Percentiles rank a stretch among this genome's conserved stretches.
These are phyloP conservation scores for Zalaria obscura DNA, from an alignment of 2,329 filamentous ascomycete genomes.

Conservation along the genomic window DNA sequence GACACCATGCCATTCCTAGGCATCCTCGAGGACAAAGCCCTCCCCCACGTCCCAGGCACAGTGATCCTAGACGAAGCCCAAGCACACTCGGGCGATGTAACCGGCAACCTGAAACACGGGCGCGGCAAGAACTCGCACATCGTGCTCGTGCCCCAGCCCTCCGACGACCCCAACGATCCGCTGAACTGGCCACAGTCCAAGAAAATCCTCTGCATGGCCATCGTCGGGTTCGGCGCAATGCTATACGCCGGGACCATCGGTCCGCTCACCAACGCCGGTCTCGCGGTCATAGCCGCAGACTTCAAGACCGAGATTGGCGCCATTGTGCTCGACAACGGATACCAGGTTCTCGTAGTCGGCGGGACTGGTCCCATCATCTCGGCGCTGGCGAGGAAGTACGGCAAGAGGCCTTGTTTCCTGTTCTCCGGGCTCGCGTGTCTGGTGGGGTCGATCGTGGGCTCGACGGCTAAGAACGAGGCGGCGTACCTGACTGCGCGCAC, in stretches of 20 bases:
- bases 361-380: slow-evolving; percentile 19
- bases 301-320: slow-evolving; percentile 14
- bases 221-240: slow-evolving; percentile 17
- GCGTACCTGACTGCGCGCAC: slow-evolving; percentile 18
- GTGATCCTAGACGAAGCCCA: slow-evolving; percentile 2
- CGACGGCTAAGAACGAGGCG: slow-evolving; percentile 11
- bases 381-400: slow-evolving; percentile 13
- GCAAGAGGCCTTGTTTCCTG: slow-evolving; percentile 11
- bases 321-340: slow-evolving; percentile 22
- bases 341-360: slow-evolving; percentile 20
- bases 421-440: slow-evolving; percentile 7
- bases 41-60: slow-evolving; percentile 2
- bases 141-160: slow-evolving; percentile 38
- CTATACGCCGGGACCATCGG: slow-evolving; percentile 17
- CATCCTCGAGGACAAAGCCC: slow-evolving; percentile 1
- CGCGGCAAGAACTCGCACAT: slow-evolving; percentile 5
- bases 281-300: slow-evolving; percentile 18
- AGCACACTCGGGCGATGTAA: not conserved
- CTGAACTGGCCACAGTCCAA: slow-evolving; percentile 38
- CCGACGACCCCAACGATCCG: slow-evolving; percentile 30
- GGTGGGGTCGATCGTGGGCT: not conserved
- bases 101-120: slow-evolving; percentile 3
- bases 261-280: slow-evolving; percentile 19
- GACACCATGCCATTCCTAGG: slow-evolving; percentile 3
- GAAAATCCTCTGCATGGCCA: slow-evolving; percentile 18